Evolutionary conservation across 148 eudicot species (phyloP).

Genomic region (Dianthus caryophyllus): DNA sequence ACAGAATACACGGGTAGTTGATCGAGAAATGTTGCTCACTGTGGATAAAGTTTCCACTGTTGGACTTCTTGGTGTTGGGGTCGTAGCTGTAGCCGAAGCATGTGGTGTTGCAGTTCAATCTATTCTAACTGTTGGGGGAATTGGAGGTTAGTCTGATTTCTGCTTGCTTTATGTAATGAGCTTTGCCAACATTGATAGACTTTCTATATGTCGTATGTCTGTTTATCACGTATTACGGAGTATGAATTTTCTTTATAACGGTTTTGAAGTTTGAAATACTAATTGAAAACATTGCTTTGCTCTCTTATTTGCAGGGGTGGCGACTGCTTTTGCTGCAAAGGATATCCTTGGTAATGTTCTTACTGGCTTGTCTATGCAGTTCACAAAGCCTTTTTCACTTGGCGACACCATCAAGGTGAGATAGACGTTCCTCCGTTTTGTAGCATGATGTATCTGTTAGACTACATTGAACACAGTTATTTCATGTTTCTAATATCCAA

Average conservation of each 20-base stretch:
- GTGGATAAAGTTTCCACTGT: slow-evolving; percentile 76
- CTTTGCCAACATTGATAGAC: background rate
- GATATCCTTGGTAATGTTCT: slow-evolving; percentile 95
- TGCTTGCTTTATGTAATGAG: background rate
- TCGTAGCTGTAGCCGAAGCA: slow-evolving; percentile 89
- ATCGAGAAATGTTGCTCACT: slow-evolving; percentile 62
- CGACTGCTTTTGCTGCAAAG: slow-evolving; percentile 94
- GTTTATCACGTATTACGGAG: background rate
- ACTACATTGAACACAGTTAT: background rate
- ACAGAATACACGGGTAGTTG: slow-evolving; percentile 33
- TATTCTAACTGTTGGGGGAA: slow-evolving; percentile 88
- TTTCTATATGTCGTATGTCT: background rate
- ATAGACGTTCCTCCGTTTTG: slow-evolving; percentile 1
- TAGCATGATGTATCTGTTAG: background rate
- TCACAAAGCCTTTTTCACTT: slow-evolving; percentile 81
- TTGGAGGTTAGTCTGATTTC: slow-evolving; percentile 65
- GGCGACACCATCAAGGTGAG: slow-evolving; percentile 93
- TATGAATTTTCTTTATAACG: background rate
- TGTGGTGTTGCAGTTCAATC: slow-evolving; percentile 98
- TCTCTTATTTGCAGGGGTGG: slow-evolving; percentile 58
- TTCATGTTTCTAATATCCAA: too few species aligned
- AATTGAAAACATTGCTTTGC: background rate
- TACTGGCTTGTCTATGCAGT: slow-evolving; percentile 82
- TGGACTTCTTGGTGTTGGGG: slow-evolving; percentile 70
- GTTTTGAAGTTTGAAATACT: background rate